Percentiles rank a stretch among this genome's conserved stretches.
Conservation (phyloP, 73 alveolate genomes). For the Paramecium bursaria region DNA sequence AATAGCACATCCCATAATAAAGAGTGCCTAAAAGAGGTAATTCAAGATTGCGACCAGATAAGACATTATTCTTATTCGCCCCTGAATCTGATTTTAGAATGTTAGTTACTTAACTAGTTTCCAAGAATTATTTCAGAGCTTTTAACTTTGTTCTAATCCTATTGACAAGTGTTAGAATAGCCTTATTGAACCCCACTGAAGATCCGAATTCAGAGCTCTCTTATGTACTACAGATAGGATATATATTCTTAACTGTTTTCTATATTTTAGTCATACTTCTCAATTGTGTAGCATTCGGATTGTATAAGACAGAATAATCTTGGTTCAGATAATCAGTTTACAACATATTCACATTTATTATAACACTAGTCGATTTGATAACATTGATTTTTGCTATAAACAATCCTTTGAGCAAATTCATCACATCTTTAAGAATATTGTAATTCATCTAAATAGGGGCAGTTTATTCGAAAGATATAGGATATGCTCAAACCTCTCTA, state of each 20-base stretch:
- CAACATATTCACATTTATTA: constrained; percentile 33
- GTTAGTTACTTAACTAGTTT: constrained; percentile 30
- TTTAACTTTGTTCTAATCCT: constrained; percentile 22
- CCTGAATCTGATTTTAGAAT: constrained; percentile 60
- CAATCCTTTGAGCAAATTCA: constrained; percentile 36
- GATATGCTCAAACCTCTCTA: constrained; percentile 33
- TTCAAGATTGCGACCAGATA: too few species aligned
- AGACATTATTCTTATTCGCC: constrained; percentile 35
- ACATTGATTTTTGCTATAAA: constrained; percentile 23
- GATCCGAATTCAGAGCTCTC: constrained; percentile 58
- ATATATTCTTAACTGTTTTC: constrained; percentile 48
- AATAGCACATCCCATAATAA: too few species aligned
- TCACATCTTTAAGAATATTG: constrained; percentile 35
- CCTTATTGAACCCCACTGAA: constrained; percentile 41
- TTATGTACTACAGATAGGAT: constrained; percentile 30
- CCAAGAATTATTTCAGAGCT: neutral
- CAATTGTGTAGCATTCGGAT: constrained; percentile 55
- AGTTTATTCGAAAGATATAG: constrained; percentile 33
- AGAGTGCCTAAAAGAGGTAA: neutral
- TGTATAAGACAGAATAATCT: constrained; percentile 41
- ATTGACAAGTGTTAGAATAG: constrained; percentile 44
- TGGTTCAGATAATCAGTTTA: constrained; percentile 56
- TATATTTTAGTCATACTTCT: constrained; percentile 5
- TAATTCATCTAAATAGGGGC: constrained; percentile 44
- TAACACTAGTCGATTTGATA: constrained; percentile 32